A percentile compares a stretch with the other conserved stretches of the same genome.
phyloP scores from a whole-genome alignment of 805 yeast species.

The Suhomyces pyralidae region DNA sequence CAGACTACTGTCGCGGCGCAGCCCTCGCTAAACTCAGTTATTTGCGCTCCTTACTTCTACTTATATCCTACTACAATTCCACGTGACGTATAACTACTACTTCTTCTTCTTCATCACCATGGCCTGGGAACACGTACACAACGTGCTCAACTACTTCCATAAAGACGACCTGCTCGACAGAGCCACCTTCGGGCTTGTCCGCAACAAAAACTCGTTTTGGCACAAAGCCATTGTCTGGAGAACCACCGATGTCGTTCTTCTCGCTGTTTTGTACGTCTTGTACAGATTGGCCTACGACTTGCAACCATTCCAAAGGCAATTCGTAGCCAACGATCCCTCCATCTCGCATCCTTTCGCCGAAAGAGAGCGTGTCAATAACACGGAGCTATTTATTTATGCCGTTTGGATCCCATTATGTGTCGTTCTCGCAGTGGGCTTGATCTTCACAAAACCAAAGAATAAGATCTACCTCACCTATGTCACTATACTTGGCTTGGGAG shows the following conservation, averaged over 20 bases:
- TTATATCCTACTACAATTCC: not conserved
- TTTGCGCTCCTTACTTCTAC: not conserved
- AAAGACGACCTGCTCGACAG: slow-evolving; percentile 17
- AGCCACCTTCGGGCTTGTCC: slow-evolving; percentile 23
- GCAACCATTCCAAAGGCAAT: slow-evolving; percentile 75
- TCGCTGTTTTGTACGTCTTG: slow-evolving; percentile 20
- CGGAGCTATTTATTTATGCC: slow-evolving; percentile 54
- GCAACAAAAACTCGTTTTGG: not conserved
- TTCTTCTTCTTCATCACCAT: not conserved
- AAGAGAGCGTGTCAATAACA: slow-evolving; percentile 63
- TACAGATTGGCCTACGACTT: slow-evolving; percentile 22
- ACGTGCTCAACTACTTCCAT: not conserved
- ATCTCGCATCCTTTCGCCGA: slow-evolving; percentile 80
- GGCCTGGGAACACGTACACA: not conserved
- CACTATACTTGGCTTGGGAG: slow-evolving; percentile 61
- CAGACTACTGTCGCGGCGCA: not conserved
- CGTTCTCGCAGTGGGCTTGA: slow-evolving; percentile 35
- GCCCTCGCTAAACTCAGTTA: not conserved
- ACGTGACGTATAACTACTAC: not conserved
- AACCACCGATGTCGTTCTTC: slow-evolving; percentile 16
- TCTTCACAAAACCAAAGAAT: slow-evolving; percentile 48
- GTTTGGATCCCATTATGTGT: slow-evolving; percentile 46
- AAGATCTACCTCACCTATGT: slow-evolving; percentile 51
- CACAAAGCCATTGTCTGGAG: slow-evolving; percentile 24
- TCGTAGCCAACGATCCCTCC: slow-evolving; percentile 69